Evolutionary conservation across 2,329 filamentous ascomycete genomes (phyloP), one percentile per base, ranked within the genome.

Genomic region (Colletotrichum plurivorum): DNA sequence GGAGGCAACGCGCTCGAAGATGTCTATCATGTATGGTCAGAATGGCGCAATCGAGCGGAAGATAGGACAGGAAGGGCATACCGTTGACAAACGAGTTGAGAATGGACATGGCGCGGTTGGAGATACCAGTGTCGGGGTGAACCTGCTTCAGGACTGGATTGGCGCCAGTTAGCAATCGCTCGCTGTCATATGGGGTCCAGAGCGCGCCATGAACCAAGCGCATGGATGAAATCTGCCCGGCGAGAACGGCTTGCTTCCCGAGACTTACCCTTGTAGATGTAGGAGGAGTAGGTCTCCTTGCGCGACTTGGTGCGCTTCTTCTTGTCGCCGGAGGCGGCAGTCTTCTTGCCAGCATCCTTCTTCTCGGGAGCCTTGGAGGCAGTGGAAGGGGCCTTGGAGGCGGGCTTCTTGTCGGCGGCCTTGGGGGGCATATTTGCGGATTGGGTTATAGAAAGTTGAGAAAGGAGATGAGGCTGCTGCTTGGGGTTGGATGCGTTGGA

Each of bases 331-430:
- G 94, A 91, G 72, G 95, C 91, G 71, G 95, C 94, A 57, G 96
- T 98, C 93, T 98, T 99, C 94, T 99, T 99, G 89, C 95, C 96
- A 74, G 95, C 96, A 87, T 98, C 95, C 92, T 98, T 98, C 93
- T 98, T 98, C 91, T 98, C 95, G 67, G 87, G 88, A 73, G 87
- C 87, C 87, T 90, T 90, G 77, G 86, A 87, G 75, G 88, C 88
- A 81, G 93, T 88, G 61, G 86, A 93, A 70, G 95, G 94, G 78
- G 95, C 95, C 94, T 98, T 98, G 87, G 94, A 90, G 88, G 93
- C 95, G 86, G 95, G 95, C 90, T 97, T 98, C 94, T 98, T 98
- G 88, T 97, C 93, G 81, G 95, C 95, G 81, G 93, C 92, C 89
- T 98, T 98, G 82, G 96, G 95, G 88, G 96, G 90, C 96, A 98